phyloP scores from a whole-genome alignment of 345 rosid species.

The Zanthoxylum bungeanum region DNA sequence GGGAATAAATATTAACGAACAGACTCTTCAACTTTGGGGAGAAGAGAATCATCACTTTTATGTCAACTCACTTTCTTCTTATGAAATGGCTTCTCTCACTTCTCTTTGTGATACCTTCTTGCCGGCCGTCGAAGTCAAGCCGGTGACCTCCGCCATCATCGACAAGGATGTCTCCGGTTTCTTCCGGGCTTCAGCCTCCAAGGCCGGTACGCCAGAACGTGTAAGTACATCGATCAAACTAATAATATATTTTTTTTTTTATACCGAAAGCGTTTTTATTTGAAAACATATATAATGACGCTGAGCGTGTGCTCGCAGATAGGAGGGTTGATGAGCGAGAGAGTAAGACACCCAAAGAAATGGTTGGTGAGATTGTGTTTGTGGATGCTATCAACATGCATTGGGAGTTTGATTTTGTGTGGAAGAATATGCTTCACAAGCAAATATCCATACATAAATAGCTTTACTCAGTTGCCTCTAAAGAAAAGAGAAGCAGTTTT shows the following conservation, averaged over 20 bases:
- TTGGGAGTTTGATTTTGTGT: slow-evolving; percentile 70
- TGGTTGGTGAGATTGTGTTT: slow-evolving; percentile 52
- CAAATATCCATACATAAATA: slow-evolving; percentile 47
- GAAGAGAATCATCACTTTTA: slow-evolving; percentile 27
- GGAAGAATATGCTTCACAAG: slow-evolving; percentile 48
- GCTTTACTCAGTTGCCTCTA: slow-evolving; percentile 44
- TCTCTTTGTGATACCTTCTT: slow-evolving; percentile 70
- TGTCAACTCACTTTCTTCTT: slow-evolving; percentile 41
- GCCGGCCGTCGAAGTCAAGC: slow-evolving; percentile 39
- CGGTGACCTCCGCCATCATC: background rate
- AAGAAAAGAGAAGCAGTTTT: slow-evolving; percentile 44
- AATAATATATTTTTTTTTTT: no score
- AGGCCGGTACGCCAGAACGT: slow-evolving; percentile 63
- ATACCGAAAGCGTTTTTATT: background rate
- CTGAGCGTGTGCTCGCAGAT: slow-evolving; percentile 37
- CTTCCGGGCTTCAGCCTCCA: slow-evolving; percentile 61
- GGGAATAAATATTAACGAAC: background rate
- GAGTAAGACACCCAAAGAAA: slow-evolving; percentile 67
- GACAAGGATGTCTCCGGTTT: slow-evolving; percentile 27
- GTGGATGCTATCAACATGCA: slow-evolving; percentile 64
- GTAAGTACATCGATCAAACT: slow-evolving; percentile 40
- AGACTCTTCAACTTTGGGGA: slow-evolving; percentile 4
- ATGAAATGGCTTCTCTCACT: slow-evolving; percentile 66
- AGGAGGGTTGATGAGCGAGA: slow-evolving; percentile 52
- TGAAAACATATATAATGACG: no score